Percentiles rank a stretch among this genome's conserved stretches.
These are phyloP conservation scores for Haplosporangium gracile DNA, from an alignment of 192 early-diverging fungal genomes.

Conservation along the genomic window DNA sequence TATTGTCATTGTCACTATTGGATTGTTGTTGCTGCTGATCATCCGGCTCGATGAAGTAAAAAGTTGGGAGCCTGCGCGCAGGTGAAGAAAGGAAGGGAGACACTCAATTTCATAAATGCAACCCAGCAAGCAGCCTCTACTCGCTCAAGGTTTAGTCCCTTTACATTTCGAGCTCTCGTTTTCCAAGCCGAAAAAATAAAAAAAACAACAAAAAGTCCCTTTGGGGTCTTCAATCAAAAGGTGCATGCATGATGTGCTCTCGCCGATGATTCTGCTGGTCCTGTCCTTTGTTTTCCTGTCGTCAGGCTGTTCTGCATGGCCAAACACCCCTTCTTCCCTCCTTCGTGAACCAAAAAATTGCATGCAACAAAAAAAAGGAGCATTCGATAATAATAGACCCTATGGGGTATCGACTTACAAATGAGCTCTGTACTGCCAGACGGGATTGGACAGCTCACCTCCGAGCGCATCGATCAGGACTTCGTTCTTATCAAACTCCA, in stretches of 20 bases:
- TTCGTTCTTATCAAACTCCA: slow-evolving; percentile 97
- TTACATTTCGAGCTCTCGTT: neutral
- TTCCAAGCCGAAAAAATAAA: neutral
- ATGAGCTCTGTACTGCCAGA: slow-evolving; percentile 83
- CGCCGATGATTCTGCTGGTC: slow-evolving; percentile 4
- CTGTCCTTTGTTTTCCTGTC: slow-evolving; percentile 3
- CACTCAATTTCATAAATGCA: neutral
- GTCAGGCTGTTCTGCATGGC: neutral
- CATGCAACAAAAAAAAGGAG: slow-evolving; percentile 23
- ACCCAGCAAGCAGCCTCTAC: neutral
- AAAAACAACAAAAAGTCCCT: neutral
- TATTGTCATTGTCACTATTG: neutral
- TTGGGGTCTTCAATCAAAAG: neutral
- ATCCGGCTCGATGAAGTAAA: slow-evolving; percentile 2
- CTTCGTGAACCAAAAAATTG: neutral
- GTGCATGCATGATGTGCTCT: neutral
- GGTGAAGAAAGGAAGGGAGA: neutral
- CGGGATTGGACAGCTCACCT: slow-evolving; percentile 80
- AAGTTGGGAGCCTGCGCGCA: neutral
- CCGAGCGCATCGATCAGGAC: slow-evolving; percentile 85
- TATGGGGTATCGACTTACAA: slow-evolving; percentile 75
- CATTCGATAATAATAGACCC: slow-evolving; percentile 24
- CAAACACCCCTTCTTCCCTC: neutral
- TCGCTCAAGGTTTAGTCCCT: slow-evolving; percentile 5
- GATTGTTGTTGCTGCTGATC: neutral